phyloP scores from a whole-genome alignment of 495 filamentous ascomycete species.

The Aspergillus wentii region DNA sequence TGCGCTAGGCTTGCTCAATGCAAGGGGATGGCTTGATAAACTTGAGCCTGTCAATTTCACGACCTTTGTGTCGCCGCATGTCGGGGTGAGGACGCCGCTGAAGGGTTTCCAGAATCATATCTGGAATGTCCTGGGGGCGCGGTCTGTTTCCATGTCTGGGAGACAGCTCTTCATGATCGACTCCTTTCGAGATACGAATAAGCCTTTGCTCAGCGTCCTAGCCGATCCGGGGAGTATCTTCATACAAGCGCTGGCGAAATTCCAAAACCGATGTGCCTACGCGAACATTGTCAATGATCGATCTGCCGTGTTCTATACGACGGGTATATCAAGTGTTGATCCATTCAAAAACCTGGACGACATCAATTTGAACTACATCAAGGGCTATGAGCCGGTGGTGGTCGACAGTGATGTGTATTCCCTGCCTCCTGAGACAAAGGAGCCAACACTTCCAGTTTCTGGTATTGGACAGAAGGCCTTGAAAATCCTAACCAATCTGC shows the following conservation, averaged over 20 bases:
- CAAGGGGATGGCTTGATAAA: conserved; percentile 70
- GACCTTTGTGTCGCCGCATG: conserved; percentile 86
- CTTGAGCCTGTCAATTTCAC: conserved; percentile 88
- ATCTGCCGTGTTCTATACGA: conserved; percentile 76
- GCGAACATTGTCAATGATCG: conserved; percentile 83
- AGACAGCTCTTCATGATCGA: conserved; percentile 86
- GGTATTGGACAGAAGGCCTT: conserved; percentile 22
- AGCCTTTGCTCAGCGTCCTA: conserved; percentile 73
- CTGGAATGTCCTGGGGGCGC: conserved; percentile 77
- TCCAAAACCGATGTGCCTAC: conserved; percentile 71
- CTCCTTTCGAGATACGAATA: conserved; percentile 72
- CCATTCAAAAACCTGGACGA: conserved; percentile 63
- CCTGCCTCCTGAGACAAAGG: conserved; percentile 31
- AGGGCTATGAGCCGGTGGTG: conserved; percentile 71
- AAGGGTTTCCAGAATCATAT: conserved; percentile 60
- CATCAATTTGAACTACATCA: conserved; percentile 64
- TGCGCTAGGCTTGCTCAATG: conserved; percentile 77
- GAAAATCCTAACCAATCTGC: conserved; percentile 34
- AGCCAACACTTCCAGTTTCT: conserved; percentile 25
- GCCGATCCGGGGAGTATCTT: conserved; percentile 85
- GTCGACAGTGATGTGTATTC: conserved; percentile 64
- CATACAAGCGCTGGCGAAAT: conserved; percentile 68
- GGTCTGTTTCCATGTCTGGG: conserved; percentile 73
- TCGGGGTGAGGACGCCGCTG: conserved; percentile 75
- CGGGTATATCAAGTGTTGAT: conserved; percentile 65